Percentiles rank a stretch among this genome's conserved stretches.
These are phyloP conservation scores for Saturnispora halmiae DNA, from an alignment of 805 yeast genomes.

Conservation along the genomic window DNA sequence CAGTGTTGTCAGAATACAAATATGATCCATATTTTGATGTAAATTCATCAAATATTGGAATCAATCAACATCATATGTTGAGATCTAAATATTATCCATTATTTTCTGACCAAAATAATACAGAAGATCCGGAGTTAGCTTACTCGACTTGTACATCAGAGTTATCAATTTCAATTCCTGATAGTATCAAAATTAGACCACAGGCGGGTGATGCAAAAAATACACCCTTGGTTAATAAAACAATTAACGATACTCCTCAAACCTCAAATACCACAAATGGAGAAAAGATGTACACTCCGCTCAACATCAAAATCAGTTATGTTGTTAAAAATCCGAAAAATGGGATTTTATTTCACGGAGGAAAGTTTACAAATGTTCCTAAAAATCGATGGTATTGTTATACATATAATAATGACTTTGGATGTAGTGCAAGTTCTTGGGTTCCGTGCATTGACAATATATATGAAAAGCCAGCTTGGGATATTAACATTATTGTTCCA, in stretches of 20 bases:
- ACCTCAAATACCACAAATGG: constrained; percentile 15
- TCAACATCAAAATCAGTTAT: constrained; percentile 62
- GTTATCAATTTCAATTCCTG: constrained; percentile 54
- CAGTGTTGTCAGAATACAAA: constrained; percentile 24
- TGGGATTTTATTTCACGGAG: constrained; percentile 71
- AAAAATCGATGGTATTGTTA: constrained; percentile 69
- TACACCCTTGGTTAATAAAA: constrained; percentile 29
- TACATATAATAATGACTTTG: constrained; percentile 70
- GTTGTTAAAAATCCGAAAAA: constrained; percentile 53
- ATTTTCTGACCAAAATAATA: constrained; percentile 37
- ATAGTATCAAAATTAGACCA: constrained; percentile 49
- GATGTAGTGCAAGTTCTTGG: constrained; percentile 90
- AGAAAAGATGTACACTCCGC: constrained; percentile 59
- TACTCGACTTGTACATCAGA: constrained; percentile 48
- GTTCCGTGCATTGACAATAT: constrained; percentile 89
- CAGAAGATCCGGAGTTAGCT: constrained; percentile 23
- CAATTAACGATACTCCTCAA: constrained; percentile 29
- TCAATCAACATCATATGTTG: constrained; percentile 52
- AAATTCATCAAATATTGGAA: constrained; percentile 32
- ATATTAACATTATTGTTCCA: constrained; percentile 77
- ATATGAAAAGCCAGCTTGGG: constrained; percentile 90
- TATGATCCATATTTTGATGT: constrained; percentile 32
- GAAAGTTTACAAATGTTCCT: constrained; percentile 37
- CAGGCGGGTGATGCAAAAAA: constrained; percentile 38
- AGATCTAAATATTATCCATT: constrained; percentile 44